Conservation (phyloP, 768 basidiomycete species). For the Tremella yokohamensis region DNA sequence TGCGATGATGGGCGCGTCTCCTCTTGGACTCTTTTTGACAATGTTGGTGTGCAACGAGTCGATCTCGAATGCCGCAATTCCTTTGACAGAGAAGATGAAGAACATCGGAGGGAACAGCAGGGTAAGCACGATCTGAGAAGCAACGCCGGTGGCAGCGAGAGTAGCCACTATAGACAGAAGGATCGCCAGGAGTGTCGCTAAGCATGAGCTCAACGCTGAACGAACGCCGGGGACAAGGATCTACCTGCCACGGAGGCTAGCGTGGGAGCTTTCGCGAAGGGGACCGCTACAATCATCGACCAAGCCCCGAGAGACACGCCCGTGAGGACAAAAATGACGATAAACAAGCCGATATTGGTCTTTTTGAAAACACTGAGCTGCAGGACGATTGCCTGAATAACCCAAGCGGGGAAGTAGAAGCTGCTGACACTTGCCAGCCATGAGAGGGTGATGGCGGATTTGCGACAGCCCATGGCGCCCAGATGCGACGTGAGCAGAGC, state of each 20-base stretch:
- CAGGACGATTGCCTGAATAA: constrained; percentile 65
- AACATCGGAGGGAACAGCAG: constrained; percentile 72
- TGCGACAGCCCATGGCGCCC: constrained; percentile 73
- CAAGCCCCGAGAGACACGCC: constrained; percentile 37
- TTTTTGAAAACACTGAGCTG: constrained; percentile 63
- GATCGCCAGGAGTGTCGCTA: constrained; percentile 58
- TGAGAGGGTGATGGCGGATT: constrained; percentile 64
- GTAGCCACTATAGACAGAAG: constrained; percentile 66
- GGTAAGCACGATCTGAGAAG: constrained; percentile 61
- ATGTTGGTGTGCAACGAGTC: constrained; percentile 57
- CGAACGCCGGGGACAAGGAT: too few species aligned
- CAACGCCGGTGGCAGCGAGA: constrained; percentile 56
- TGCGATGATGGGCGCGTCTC: constrained; percentile 58
- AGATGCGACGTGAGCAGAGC: constrained; percentile 65
- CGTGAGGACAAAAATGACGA: constrained; percentile 65
- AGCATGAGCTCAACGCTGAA: neutral
- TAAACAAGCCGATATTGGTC: constrained; percentile 61
- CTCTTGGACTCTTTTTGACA: constrained; percentile 62
- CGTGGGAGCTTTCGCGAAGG: constrained; percentile 28
- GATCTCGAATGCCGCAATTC: constrained; percentile 64
- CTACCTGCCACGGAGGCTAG: constrained; percentile 32
- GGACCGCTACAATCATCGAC: constrained; percentile 26
- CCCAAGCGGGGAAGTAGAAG: constrained; percentile 73
- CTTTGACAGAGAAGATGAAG: constrained; percentile 68
- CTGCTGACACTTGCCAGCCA: constrained; percentile 69